Evolutionary conservation across 208 protist genomes (phyloP).

Genomic region (Tritrichomonas foetus): DNA sequence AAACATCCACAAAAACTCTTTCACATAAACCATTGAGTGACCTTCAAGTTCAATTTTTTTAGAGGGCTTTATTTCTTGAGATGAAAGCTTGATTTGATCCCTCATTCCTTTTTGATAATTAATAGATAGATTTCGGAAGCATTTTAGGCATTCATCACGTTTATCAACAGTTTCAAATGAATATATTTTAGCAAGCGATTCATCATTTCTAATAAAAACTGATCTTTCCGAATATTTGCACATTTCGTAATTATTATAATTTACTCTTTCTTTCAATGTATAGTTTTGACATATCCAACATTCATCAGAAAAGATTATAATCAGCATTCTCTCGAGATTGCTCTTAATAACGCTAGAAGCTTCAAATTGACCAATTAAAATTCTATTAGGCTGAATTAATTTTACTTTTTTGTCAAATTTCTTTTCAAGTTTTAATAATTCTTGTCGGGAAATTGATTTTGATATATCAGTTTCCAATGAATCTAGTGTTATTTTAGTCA

Average conservation of each 20-base stretch:
- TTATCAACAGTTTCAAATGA: too few relatives aligned
- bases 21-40: background rate
- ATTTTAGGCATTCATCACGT: background rate
- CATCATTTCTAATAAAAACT: background rate
- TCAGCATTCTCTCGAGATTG: background rate
- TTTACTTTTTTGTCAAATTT: background rate
- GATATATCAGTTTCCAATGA: background rate
- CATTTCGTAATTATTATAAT: background rate
- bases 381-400: background rate
- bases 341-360: too few relatives aligned
- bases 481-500: background rate
- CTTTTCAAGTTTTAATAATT: background rate
- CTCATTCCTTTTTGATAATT: background rate
- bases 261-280: background rate
- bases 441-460: background rate
- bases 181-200: background rate
- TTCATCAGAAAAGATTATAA: background rate
- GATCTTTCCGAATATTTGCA: background rate
- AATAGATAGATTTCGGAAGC: background rate
- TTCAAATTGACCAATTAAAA: background rate
- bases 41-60: background rate
- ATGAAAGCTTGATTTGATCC: background rate
- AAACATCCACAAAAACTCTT: background rate
- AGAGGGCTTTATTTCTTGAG: background rate
- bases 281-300: background rate